phyloP scores from a whole-genome alignment of 306 rosid species.

The Acmispon strigosus region DNA sequence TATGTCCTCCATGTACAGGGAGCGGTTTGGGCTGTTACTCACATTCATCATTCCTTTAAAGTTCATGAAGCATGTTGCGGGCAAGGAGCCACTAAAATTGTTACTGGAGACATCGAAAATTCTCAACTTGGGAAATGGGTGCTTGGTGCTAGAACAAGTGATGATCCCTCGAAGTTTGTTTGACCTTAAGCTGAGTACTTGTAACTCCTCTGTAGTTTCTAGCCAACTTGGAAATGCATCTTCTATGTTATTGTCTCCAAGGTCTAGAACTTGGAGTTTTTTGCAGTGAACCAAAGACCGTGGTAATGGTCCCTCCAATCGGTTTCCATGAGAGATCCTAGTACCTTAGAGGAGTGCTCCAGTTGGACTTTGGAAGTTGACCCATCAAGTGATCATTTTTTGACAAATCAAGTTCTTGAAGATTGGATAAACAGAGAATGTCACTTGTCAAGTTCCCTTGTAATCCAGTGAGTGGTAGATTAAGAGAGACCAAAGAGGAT shows the following conservation, averaged over 20 bases:
- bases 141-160: not conserved
- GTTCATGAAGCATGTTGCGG: conserved; percentile 9
- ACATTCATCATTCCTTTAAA: conserved; percentile 21
- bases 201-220: conserved; percentile 15
- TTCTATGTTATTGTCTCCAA: conserved; percentile 23
- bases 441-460: not conserved
- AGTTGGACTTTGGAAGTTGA: conserved; percentile 1
- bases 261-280: not conserved
- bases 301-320: conserved; percentile 27
- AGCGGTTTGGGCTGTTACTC: too few relatives aligned
- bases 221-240: conserved; percentile 31
- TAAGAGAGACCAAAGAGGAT: conserved; percentile 8
- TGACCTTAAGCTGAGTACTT: conserved; percentile 24
- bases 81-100: conserved; percentile 20
- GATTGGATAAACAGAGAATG: not conserved
- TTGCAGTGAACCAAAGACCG: conserved; percentile 1
- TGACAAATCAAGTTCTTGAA: not conserved
- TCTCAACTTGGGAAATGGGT: not conserved
- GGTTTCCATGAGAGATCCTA: not conserved
- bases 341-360: not conserved
- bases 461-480: fast-evolving
- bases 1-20: too few relatives aligned
- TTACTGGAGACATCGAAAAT: conserved; percentile 31
- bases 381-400: fast-evolving
- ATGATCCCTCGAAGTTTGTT: conserved; percentile 30